Evolutionary conservation across 108 stramenopile genomes (phyloP), one percentile per base, ranked within the genome.

Genomic region (Nitzschia sp.): DNA sequence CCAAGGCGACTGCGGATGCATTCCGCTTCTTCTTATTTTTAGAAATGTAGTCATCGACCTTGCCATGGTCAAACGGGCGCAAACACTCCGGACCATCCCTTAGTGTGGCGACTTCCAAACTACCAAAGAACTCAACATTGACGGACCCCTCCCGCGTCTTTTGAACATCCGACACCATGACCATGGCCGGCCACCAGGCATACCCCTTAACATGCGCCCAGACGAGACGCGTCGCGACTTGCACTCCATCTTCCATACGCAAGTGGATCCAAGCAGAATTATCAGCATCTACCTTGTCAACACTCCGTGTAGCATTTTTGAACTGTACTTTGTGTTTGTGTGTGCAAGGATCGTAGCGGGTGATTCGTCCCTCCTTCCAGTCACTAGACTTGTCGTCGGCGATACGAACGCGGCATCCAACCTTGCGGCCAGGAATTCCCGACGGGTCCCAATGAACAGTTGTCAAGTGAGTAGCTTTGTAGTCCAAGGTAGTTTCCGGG

Each of bases 141-240:
- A 75, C 70, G 57, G 63, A 80, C 21, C 86, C 82, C 20, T 76
- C 73, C 53, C 57, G 69, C 19, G 39, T 46, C 6, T 71, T 44
- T 17, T 73, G 73, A 20, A 81, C 75, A 66, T 84, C 74, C 42
- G 81, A 73, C 65, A 76, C 81, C 72, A 84, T 76, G 14, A 82
- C 78, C 75, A 81, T 73, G 21, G 83, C 86, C n/a, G 86, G 86
- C 86, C 86, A 87, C 86, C 86, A 87, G 8, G 86, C 83, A 61
- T 82, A 87, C 15, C 86, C 86, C 71, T 84, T 84, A 25, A 87
- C 86, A 48, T 83, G 83, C 6, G 82, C 82, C 86, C 86, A 87
- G 11, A 87, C 83, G 12, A 87, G 42, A 7, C 72, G 59, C 10
- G 72, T 76, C n/a, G 80, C 80, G 63, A 76, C 41, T 55, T 83